Conservation (phyloP, 192 early-diverging fungal genomes). For the Globomyces pollinis-pini region DNA sequence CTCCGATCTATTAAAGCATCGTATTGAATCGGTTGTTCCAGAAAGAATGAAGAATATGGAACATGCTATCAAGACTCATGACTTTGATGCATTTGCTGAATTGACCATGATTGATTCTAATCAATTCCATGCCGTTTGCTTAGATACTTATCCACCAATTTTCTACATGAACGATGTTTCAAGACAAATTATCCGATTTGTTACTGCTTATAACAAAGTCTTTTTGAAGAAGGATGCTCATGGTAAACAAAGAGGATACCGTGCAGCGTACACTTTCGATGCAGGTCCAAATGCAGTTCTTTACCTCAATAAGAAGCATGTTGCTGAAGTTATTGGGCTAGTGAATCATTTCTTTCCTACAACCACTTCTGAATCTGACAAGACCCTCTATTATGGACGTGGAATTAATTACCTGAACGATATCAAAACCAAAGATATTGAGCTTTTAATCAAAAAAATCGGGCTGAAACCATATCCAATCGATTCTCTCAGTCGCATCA, state of each 20-base stretch:
- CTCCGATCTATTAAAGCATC: slow-evolving; percentile 74
- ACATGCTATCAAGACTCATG: slow-evolving; percentile 67
- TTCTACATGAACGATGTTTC: slow-evolving; percentile 97
- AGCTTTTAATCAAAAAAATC: slow-evolving; percentile 29
- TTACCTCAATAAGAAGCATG: slow-evolving; percentile 74
- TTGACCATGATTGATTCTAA: slow-evolving; percentile 97
- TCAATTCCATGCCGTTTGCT: slow-evolving; percentile 97
- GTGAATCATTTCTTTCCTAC: slow-evolving; percentile 80
- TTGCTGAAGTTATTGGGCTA: slow-evolving; percentile 76
- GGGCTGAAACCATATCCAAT: slow-evolving; percentile 25
- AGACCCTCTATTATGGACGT: slow-evolving; percentile 39
- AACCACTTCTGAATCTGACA: background rate
- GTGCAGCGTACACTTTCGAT: slow-evolving; percentile 97
- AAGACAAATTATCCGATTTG: slow-evolving; percentile 71
- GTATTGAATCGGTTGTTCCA: slow-evolving; percentile 81
- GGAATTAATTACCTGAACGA: slow-evolving; percentile 21
- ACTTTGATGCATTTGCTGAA: slow-evolving; percentile 90
- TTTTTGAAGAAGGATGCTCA: slow-evolving; percentile 9
- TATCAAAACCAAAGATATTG: slow-evolving; percentile 42
- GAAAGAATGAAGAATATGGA: slow-evolving; percentile 83
- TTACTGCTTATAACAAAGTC: slow-evolving; percentile 78
- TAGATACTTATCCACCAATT: slow-evolving; percentile 98
- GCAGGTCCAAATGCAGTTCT: slow-evolving; percentile 99
- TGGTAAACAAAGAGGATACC: slow-evolving; percentile 36
- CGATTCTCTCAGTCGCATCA: slow-evolving; percentile 75